These are phyloP conservation scores for Orbilia brochopaga DNA, from an alignment of 2,329 filamentous ascomycete species.

Conservation along the genomic window DNA sequence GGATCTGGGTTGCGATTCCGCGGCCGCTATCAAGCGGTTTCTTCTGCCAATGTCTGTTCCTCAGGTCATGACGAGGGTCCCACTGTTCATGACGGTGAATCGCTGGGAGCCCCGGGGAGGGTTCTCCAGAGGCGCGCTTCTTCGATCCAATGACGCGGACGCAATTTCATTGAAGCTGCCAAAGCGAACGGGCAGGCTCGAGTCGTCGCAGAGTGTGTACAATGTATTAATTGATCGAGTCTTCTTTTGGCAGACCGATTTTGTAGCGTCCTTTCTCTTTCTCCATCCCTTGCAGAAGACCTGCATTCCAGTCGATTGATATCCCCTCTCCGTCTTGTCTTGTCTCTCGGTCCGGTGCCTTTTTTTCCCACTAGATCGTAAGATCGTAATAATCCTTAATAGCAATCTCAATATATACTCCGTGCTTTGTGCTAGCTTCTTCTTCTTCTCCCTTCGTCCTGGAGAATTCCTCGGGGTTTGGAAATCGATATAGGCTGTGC, in stretches of 20 bases:
- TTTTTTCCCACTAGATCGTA: not conserved
- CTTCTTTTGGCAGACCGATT: constrained; percentile 10
- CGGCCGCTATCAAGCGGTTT: constrained; percentile 13
- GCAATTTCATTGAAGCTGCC: constrained; percentile 42
- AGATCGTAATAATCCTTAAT: too few species aligned
- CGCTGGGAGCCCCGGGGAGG: constrained; percentile 3
- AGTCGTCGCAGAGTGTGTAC: constrained; percentile 48
- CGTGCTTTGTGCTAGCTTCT: too few species aligned
- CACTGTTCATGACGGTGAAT: not conserved
- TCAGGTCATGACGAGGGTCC: not conserved
- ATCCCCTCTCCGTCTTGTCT: constrained; percentile 21
- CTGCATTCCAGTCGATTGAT: constrained; percentile 40
- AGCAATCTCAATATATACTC: not conserved
- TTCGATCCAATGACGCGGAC: constrained; percentile 45
- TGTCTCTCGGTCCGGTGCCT: constrained; percentile 14
- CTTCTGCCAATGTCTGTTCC: constrained; percentile 14
- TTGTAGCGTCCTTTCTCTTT: constrained; percentile 9
- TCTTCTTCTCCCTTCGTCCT: not conserved
- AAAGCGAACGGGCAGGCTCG: constrained; percentile 36
- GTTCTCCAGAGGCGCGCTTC: constrained; percentile 49
- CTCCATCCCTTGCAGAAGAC: constrained; percentile 33
- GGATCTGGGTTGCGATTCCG: not conserved
- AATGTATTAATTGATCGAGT: constrained; percentile 24
- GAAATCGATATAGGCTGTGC: constrained; percentile 4
- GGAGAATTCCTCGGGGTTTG: not conserved